These are phyloP conservation scores for Achaetomium macrosporum DNA, from an alignment of 2,329 filamentous ascomycete species.

Conservation along the genomic window DNA sequence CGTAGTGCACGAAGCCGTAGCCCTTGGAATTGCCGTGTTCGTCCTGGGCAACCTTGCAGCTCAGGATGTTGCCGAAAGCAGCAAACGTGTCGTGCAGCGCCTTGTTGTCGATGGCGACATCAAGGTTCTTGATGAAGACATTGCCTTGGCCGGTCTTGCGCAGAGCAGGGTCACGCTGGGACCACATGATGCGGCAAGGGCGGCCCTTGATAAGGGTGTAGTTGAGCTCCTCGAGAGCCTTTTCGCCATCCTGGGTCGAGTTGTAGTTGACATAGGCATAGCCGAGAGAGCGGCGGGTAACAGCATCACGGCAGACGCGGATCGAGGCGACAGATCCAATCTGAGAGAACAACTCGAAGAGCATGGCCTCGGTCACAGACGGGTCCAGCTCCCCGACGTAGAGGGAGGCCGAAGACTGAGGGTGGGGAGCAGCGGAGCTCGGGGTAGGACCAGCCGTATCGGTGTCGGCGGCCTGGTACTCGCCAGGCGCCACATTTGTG, in stretches of 20 bases:
- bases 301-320: conserved; percentile 97
- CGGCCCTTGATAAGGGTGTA: conserved; percentile 99
- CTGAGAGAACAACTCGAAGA: conserved; percentile 99
- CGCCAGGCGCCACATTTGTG: conserved; percentile 58
- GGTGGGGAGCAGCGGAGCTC: conserved; percentile 67
- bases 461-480: conserved; percentile 50
- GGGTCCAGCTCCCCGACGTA: conserved; percentile 98
- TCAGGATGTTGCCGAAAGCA: conserved; percentile 97
- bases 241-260: conserved; percentile 91
- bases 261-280: conserved; percentile 99
- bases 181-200: conserved; percentile 99
- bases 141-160: conserved; percentile 99
- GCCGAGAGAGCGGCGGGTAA: conserved; percentile 95
- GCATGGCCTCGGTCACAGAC: conserved; percentile 98
- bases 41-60: conserved; percentile 98
- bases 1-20: conserved; percentile 99
- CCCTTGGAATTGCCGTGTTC: conserved; percentile 96
- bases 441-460: conserved; percentile 65
- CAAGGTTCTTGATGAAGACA: conserved; percentile 99
- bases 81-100: conserved; percentile 98
- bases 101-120: conserved; percentile 99
- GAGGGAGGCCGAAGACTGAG: conserved; percentile 92
- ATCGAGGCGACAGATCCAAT: conserved; percentile 98
- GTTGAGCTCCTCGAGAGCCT: conserved; percentile 98
- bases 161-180: conserved; percentile 95